Evolutionary conservation across 2,329 filamentous ascomycete species (phyloP), one percentile per base, ranked within the genome.

Genomic region (Diplodia scrobiculata): DNA sequence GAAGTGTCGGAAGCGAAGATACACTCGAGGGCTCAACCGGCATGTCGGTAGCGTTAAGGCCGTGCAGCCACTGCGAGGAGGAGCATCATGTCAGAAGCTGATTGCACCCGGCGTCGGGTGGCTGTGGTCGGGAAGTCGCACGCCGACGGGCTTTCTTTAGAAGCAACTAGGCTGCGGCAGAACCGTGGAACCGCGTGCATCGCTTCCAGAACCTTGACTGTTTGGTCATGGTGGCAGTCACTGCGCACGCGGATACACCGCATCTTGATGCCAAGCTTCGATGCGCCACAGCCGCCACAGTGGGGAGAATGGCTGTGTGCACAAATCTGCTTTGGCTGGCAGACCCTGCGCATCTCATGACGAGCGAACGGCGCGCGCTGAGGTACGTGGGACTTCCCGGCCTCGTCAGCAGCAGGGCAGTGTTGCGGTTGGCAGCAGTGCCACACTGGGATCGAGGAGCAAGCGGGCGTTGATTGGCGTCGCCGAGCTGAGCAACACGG

Each of bases 331-430:
- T 45, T 29, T 62, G 7, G 9, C 21, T n/a, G 41, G n/a, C 21
- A 29, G 58, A 62, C 58, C 58, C 58, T 50, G 58, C 13, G 27
- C 25, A 62, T 62, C 58, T 47, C 58, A 38, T 62, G 58, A 62
- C 58, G 36, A 29, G 27, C 55, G 55, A 38, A 48, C 55, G 55
- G 55, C 55, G 38, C 55, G 10, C 55, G 3, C 13, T 9, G 6
- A 14, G 55, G 55, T n/a, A 48, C 55, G 55, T 60, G 55, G 25
- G 54, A 32, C 3, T 17, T n/a, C 1, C n/a, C 25, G 25, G 41
- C 58, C 41, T 62, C 58, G 58, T 62, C 58, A 62, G 58, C 58
- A 62, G 25, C 58, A 50, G n/a, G 58, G 58, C 58, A 41, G 58
- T 62, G 58, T 62, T 62, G 45, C 21, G 27, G 51, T 29, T 10